Base-by-base conservation (phyloP, 352 stramenopile genomes). In the Pythium scleroteichum region DNA sequence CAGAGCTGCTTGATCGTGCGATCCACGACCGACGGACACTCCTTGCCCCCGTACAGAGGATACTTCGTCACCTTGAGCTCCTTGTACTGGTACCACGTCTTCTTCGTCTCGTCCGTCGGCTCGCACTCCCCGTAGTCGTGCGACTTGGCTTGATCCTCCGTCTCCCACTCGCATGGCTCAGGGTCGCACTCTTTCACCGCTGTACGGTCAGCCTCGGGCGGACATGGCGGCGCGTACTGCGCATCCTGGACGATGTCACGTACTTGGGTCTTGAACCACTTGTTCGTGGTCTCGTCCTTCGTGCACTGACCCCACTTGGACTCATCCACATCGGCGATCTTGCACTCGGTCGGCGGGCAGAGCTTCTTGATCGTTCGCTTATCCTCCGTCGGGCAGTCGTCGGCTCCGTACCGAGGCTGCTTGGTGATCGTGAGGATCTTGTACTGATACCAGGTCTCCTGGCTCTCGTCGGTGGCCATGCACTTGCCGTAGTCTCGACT, bases 211-310 rank as follows among this genome's bases (percentile, higher is more conserved):
- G 13, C 16, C 38, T 35, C 29, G 29, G 29, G 10, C 10, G 29
- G 29, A 13, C 38, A 44, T 20, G 38, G 38, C 4, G 38, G 38
- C 38, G 38, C 49, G 29, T 66, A 62, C 24, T 55, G 20, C 3
- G 63, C 40, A 8, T 47, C 48, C n/a, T 75, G 75, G 4, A 69
- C 44, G 7, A 75, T 39, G 2, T 55, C 39, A 2, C 70, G 55
- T 10, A 38, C 56, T 2, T 38, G 48, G 4, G 27, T 44, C 32
- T 24, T 44, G 26, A 20, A 44, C 38, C 38, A 44, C 38, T 42
- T 41, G 17, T 38, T 32, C 16, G 6, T 24, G 7, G 2, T 39
- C 1, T 54, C 48, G 17, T 54, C 29, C 38, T 44, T 44, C 38
- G 6, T 20, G 35, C 51, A 58, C 10, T 35, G 22, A 9, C 33